Base-by-base conservation (phyloP, 2,329 filamentous ascomycete species). In the Reticulascus tulasneorum region DNA sequence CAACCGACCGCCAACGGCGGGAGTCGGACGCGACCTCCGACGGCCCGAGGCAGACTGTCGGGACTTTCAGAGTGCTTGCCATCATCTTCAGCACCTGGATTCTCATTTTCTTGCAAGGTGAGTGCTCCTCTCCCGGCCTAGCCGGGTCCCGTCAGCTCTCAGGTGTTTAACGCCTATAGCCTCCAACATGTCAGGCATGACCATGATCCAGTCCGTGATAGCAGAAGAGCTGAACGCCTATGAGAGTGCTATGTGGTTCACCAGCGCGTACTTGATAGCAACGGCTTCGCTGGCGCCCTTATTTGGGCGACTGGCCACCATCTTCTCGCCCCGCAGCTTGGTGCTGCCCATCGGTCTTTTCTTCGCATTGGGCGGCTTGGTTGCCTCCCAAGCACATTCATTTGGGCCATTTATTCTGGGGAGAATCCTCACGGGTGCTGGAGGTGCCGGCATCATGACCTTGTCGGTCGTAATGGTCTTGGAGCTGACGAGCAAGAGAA, bases 131-230 rank as follows among this genome's bases (percentile, higher is more conserved):
- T 17, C 22, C 9, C n/a, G 7, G n/a, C n/a, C 5, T 26, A 15
- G 17, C 24, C 35, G 20, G 29, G 31, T 25, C 20, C 23, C 32
- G 20, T n/a, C 25, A 29, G 24, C 33, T 29, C 15, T 33, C 23
- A 31, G 32, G 25, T 29, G 24, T 40, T 33, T 40, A 38, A 29
- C n/a, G 19, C 25, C 22, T 23, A 7, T 41, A 73, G 72, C 73
- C 6, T 65, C 75, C 44, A 93, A 93, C 52, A 86, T 90, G 62
- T 86, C 82, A 10, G 80, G 87, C 48, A 81, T 94, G 54, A 86
- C 85, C 6, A 90, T 88, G 37, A 85, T 84, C 2, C 87, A 93
- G 60, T 86, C 82, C 7, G 70, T 71, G 32, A 86, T 94, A 46
- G 86, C 86, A 3, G 74, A 73, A 7, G 86, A 91, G 46, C 67